Percentiles rank a stretch among this genome's conserved stretches.
Evolutionary conservation across 2,329 filamentous ascomycete species (phyloP).

Genomic region (Beauveria sp.): DNA sequence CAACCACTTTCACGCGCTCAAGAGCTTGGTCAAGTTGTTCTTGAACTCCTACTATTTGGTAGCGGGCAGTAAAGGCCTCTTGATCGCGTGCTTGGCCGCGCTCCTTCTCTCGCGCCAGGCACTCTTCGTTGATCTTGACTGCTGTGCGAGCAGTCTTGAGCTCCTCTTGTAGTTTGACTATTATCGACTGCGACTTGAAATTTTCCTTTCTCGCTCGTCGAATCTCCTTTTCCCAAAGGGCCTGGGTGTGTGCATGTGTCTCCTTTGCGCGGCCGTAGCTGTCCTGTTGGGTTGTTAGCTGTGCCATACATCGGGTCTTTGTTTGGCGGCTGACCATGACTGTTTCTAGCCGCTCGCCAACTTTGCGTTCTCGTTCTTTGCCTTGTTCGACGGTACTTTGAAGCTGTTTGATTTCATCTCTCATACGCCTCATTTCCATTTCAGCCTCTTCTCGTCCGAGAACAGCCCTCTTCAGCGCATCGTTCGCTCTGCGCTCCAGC

Average conservation of each 20-base stretch:
- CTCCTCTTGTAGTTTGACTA: slow-evolving; percentile 67
- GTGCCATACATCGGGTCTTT: background rate
- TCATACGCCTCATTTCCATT: slow-evolving; percentile 54
- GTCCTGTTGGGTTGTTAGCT: slow-evolving; percentile 41
- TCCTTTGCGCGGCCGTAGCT: slow-evolving; percentile 64
- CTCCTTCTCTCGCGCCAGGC: slow-evolving; percentile 55
- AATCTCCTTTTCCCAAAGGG: slow-evolving; percentile 68
- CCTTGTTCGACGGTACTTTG: slow-evolving; percentile 56
- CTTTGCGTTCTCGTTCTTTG: slow-evolving; percentile 56
- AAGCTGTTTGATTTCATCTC: slow-evolving; percentile 51
- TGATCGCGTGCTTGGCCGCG: slow-evolving; percentile 56
- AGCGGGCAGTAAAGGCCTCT: slow-evolving; percentile 60
- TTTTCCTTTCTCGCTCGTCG: slow-evolving; percentile 62
- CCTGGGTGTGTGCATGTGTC: slow-evolving; percentile 57
- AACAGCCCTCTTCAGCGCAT: slow-evolving; percentile 59
- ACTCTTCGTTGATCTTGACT: slow-evolving; percentile 49
- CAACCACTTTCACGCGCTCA: slow-evolving; percentile 56
- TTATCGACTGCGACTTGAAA: slow-evolving; percentile 63
- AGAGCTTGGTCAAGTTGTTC: slow-evolving; percentile 59
- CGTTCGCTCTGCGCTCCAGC: slow-evolving; percentile 56
- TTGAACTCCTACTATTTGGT: slow-evolving; percentile 55
- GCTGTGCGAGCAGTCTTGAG: slow-evolving; percentile 52
- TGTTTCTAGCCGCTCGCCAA: slow-evolving; percentile 58
- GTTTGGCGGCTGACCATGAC: slow-evolving; percentile 52
- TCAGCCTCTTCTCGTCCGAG: slow-evolving; percentile 65